Evolutionary conservation across 257 asterid species (phyloP), one percentile per base, ranked within the genome.

Genomic region (Jasminum sambac): DNA sequence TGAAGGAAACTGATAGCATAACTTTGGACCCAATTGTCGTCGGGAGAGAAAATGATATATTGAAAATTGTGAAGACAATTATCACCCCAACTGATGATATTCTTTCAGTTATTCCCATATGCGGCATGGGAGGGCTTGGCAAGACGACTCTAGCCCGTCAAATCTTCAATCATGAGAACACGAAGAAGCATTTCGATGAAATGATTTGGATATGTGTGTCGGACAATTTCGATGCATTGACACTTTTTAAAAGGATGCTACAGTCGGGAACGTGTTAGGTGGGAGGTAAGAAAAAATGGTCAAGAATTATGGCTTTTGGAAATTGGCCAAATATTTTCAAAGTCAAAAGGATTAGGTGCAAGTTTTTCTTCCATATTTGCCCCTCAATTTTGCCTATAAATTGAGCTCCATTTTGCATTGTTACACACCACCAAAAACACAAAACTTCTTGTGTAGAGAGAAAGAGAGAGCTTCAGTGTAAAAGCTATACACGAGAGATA

Each of bases 11-110:
- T 13, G 72, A 70, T 36, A 26, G 60, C 44, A 11, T 63, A 11
- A 13, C 11, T 37, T n/a, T 38, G 14, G 74, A 74, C 39, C 64
- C 78, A 0, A 13, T 0, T 39, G 16, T 74, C n/a, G 41, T 74
- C n/a, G 78, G 78, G 21, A 74, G 78, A 48, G 74, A 68, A 2
- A 19, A 36, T 61, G 78, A 68, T 41, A 63, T 30, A 23, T 48
- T 50, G 9, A 11, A 23, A n/a, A 64, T 52, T 19, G 23, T 69
- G 30, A 36, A 64, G 36, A 30, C 19, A 25, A 19, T 64, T 13
- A 39, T 43, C 11, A 26, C 39, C 16, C 50, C 17, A 3, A 23
- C 4, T 40, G 61, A 63, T 21, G 50, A 76, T 12, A 57, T 55
- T 19, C 42, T 64, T 37, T 11, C 66, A 0, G 65, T 78, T 3